Conservation (phyloP, 805 yeast genomes). For the Cyberlindnera suaveolens region DNA sequence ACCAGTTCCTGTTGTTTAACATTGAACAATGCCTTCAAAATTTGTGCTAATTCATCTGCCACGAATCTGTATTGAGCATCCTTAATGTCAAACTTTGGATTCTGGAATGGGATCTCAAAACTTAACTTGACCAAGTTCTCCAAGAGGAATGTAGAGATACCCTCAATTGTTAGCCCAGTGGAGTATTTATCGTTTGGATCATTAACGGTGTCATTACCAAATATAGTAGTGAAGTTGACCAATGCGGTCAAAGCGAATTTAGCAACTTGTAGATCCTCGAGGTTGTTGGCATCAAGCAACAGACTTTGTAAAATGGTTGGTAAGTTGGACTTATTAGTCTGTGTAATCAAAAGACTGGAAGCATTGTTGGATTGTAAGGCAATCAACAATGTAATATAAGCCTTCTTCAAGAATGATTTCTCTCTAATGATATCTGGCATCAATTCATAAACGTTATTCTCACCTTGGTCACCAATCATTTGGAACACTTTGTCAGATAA, state of each 20-base stretch:
- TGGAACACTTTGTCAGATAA: slow-evolving; percentile 57
- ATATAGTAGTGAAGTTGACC: slow-evolving; percentile 50
- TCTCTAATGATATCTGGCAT: slow-evolving; percentile 63
- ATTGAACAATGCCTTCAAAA: slow-evolving; percentile 57
- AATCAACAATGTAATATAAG: slow-evolving; percentile 63
- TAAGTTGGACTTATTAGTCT: slow-evolving; percentile 54
- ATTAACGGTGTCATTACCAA: slow-evolving; percentile 64
- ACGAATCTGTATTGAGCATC: slow-evolving; percentile 78
- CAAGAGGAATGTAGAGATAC: slow-evolving; percentile 65
- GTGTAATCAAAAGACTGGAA: slow-evolving; percentile 69
- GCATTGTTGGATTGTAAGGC: slow-evolving; percentile 71
- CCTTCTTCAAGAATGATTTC: slow-evolving; percentile 57
- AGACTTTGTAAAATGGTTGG: slow-evolving; percentile 57
- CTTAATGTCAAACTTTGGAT: slow-evolving; percentile 54
- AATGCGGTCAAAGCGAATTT: slow-evolving; percentile 67
- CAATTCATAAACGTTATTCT: slow-evolving; percentile 29
- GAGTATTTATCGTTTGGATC: slow-evolving; percentile 54
- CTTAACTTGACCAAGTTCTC: slow-evolving; percentile 59
- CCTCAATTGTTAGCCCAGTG: slow-evolving; percentile 47
- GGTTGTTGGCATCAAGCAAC: slow-evolving; percentile 57
- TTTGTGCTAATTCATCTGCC: slow-evolving; percentile 65
- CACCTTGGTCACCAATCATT: slow-evolving; percentile 38
- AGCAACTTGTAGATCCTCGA: slow-evolving; percentile 56
- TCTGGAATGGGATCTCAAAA: slow-evolving; percentile 77
- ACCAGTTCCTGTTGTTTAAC: slow-evolving; percentile 42